phyloP scores from a whole-genome alignment of 140 eudicot genomes.

The Erigeron philadelphicus region DNA sequence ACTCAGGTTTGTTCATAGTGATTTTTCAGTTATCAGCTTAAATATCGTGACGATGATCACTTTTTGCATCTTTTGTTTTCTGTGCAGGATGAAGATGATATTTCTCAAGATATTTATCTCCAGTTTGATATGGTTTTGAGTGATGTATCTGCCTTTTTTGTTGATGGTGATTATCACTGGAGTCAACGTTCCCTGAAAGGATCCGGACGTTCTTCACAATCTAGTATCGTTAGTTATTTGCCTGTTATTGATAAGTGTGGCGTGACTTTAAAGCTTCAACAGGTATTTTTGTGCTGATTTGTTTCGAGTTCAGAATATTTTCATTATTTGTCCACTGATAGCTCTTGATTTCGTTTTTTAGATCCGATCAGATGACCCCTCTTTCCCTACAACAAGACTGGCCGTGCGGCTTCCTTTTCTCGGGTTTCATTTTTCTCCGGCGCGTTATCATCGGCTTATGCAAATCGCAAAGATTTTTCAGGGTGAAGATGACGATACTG shows the following conservation, averaged over 20 bases:
- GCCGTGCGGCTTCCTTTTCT: conserved; percentile 85
- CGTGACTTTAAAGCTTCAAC: conserved; percentile 76
- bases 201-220: conserved; percentile 35
- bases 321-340: conserved; percentile 9
- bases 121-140: conserved; percentile 82
- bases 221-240: conserved; percentile 47
- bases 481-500: conserved; percentile 47
- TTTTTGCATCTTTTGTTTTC: conserved; percentile 3
- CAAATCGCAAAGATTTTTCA: conserved; percentile 86
- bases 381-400: conserved; percentile 78
- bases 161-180: conserved; percentile 92
- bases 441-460: conserved; percentile 95
- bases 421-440: conserved; percentile 91
- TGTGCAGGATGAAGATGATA: conserved; percentile 57
- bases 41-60: conserved; percentile 10
- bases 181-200: conserved; percentile 41
- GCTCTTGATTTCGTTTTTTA: conserved; percentile 26
- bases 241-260: conserved; percentile 92
- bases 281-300: conserved; percentile 43
- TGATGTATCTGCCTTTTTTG: conserved; percentile 90
- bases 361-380: conserved; percentile 69
- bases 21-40: conserved; percentile 12
- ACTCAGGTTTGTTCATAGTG: conserved; percentile 49
- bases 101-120: conserved; percentile 50
- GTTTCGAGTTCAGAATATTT: conserved; percentile 12